Conservation (phyloP, 441 rosid species). For the Oxalis stricta region DNA sequence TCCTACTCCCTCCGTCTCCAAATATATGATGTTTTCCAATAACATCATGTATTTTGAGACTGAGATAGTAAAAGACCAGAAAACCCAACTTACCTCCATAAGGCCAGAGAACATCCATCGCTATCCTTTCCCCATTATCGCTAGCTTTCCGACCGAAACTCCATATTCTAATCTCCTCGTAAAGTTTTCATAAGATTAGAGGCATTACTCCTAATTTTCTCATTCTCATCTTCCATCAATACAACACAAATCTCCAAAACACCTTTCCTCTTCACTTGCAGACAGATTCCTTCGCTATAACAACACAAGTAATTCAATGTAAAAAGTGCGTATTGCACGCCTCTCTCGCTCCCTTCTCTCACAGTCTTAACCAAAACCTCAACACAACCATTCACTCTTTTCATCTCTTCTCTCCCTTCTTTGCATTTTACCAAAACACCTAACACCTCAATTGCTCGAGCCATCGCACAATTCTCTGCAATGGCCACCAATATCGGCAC, state of each 20-base stretch:
- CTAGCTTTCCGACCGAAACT: constrained; percentile 6
- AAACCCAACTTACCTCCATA: constrained; percentile 28
- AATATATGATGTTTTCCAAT: no score
- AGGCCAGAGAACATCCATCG: constrained; percentile 7
- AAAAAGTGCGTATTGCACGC: constrained; percentile 57
- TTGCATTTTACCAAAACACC: constrained; percentile 67
- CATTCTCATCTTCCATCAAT: constrained; percentile 60
- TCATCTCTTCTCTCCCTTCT: constrained; percentile 78
- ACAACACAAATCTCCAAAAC: constrained; percentile 50
- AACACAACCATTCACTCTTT: constrained; percentile 34
- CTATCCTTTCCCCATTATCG: neutral
- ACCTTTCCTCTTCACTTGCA: constrained; percentile 36
- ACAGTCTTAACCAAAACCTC: constrained; percentile 41
- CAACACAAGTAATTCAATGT: constrained; percentile 52
- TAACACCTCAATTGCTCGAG: constrained; percentile 80
- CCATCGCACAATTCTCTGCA: constrained; percentile 39
- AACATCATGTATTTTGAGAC: no score
- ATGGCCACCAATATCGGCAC: constrained; percentile 43
- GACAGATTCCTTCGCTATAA: constrained; percentile 27
- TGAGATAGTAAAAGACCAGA: no score
- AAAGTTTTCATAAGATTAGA: constrained; percentile 45
- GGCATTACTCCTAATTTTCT: constrained; percentile 65
- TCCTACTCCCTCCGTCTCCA: no score
- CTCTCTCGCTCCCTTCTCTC: constrained; percentile 50
- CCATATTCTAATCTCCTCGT: constrained; percentile 18